Conservation (phyloP, 371 early-diverging fungal genomes). For the Circinella minor region DNA sequence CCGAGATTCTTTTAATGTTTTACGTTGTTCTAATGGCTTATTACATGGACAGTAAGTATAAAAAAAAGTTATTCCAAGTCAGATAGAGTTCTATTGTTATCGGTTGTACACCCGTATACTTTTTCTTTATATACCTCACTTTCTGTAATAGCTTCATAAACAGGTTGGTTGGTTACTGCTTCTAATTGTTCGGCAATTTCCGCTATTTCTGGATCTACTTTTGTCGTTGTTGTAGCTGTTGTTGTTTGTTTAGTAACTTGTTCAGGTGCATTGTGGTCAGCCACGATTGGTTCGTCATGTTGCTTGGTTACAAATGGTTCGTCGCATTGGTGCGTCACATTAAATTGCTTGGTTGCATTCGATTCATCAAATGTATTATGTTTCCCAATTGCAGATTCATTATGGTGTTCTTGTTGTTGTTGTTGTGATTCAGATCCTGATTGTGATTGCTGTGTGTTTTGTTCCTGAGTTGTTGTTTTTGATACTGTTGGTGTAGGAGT, state of each 20-base stretch:
- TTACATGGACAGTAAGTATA: too few species aligned
- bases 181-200: slow-evolving; percentile 13
- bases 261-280: not conserved
- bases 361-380: not conserved
- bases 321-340: not conserved
- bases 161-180: slow-evolving; percentile 12
- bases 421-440: not conserved
- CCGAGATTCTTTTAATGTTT: slow-evolving; percentile 54
- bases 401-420: not conserved
- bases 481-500: not conserved
- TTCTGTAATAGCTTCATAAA: slow-evolving; percentile 11
- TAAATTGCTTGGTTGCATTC: not conserved
- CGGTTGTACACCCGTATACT: too few species aligned
- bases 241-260: not conserved
- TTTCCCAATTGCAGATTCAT: not conserved
- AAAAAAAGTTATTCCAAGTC: too few species aligned
- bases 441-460: too few species aligned
- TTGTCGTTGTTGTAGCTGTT: not conserved
- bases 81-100: too few species aligned
- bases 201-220: not conserved
- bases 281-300: not conserved
- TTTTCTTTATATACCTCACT: slow-evolving; percentile 1
- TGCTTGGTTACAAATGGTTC: slow-evolving; percentile 1
- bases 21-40: slow-evolving; percentile 15
- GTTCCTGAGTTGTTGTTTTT: too few species aligned